Evolutionary conservation across 1,139 yeast genomes (phyloP).

Genomic region (Pneumocystis canis): DNA sequence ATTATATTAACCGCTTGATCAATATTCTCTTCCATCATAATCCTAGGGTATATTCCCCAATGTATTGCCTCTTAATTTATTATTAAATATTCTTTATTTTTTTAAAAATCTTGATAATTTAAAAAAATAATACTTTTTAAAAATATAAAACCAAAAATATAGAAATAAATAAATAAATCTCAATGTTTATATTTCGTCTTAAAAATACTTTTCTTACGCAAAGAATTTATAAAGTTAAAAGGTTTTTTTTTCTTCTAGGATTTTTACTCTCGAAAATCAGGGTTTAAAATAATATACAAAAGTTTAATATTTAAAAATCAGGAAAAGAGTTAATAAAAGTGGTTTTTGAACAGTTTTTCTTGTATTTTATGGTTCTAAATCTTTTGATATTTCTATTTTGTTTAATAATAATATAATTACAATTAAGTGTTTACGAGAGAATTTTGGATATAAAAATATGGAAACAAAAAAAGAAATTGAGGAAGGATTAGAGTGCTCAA

Average conservation of each 20-base stretch:
- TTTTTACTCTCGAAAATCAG: background rate
- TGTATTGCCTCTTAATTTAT: background rate
- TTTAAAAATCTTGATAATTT: background rate
- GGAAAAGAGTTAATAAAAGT: background rate
- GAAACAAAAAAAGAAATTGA: background rate
- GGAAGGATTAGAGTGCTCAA: background rate
- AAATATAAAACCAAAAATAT: background rate
- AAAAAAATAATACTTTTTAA: background rate
- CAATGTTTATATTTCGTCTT: background rate
- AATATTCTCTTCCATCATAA: constrained; percentile 66
- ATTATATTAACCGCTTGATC: constrained; percentile 90
- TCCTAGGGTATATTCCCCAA: background rate
- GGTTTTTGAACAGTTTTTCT: background rate
- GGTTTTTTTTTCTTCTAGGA: background rate
- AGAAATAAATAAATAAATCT: background rate
- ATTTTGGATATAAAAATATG: background rate
- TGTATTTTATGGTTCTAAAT: background rate
- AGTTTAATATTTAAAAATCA: background rate
- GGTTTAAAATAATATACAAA: background rate
- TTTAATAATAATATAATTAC: too few relatives aligned
- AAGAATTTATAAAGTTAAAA: background rate
- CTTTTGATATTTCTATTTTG: background rate
- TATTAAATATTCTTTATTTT: background rate
- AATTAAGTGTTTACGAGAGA: background rate
- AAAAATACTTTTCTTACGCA: background rate